These are phyloP conservation scores for Carallia brachiata DNA, from an alignment of 345 rosid genomes.

Conservation along the genomic window DNA sequence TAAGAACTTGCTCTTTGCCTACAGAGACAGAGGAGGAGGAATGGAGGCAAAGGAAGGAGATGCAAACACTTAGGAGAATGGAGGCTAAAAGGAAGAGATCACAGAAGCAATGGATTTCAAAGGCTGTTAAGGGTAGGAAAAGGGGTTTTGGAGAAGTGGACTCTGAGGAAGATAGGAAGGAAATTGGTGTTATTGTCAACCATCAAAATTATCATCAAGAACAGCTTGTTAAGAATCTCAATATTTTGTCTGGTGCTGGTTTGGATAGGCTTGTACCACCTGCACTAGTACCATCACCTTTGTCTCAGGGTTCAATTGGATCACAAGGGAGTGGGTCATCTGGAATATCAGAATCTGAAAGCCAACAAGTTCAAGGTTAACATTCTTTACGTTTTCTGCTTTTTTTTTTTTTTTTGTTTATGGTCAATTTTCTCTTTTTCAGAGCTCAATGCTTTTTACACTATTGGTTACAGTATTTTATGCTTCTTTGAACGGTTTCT, in stretches of 20 bases:
- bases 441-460: too few relatives aligned
- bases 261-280: conserved; percentile 8
- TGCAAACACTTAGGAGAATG: conserved; percentile 61
- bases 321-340: conserved; percentile 65
- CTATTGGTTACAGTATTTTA: too few relatives aligned
- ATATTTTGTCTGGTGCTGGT: conserved; percentile 9
- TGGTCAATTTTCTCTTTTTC: not conserved
- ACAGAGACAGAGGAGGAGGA: conserved; percentile 52
- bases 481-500: too few relatives aligned
- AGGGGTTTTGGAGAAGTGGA: conserved; percentile 26
- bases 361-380: conserved; percentile 51
- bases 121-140: conserved; percentile 25
- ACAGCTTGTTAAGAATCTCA: conserved; percentile 5
- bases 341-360: conserved; percentile 53
- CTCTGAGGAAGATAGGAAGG: conserved; percentile 27
- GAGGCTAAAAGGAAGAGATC: conserved; percentile 75
- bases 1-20: conserved; percentile 67
- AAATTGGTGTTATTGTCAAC: not conserved
- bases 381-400: not conserved
- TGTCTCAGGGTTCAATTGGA: conserved; percentile 48
- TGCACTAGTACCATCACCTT: conserved; percentile 9
- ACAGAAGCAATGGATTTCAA: conserved; percentile 58
- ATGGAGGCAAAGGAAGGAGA: conserved; percentile 72
- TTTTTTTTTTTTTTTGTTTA: not conserved
- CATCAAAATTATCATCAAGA: not conserved